These are phyloP conservation scores for Globisporangium spinosum DNA, from an alignment of 352 stramenopile genomes.

Conservation along the genomic window DNA sequence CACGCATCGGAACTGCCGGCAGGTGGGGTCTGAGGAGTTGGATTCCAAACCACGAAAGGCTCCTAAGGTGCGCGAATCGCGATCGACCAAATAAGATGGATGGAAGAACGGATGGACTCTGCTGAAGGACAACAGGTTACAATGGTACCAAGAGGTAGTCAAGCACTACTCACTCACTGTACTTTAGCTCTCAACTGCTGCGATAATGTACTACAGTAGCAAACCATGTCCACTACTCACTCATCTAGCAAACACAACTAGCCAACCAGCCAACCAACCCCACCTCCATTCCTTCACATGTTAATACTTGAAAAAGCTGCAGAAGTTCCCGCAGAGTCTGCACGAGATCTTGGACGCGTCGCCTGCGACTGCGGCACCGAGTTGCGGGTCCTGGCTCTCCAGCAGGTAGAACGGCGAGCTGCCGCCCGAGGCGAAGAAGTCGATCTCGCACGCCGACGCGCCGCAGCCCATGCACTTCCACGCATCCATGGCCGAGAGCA, in stretches of 20 bases:
- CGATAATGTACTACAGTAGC: no score
- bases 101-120: no score
- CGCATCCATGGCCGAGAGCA: slow-evolving; percentile 57
- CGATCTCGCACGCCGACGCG: slow-evolving; percentile 52
- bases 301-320: slow-evolving; percentile 62
- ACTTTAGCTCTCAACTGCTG: no score
- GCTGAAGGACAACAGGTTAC: no score
- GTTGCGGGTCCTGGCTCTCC: slow-evolving; percentile 20
- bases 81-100: no score
- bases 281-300: no score
- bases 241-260: no score
- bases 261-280: slow-evolving; percentile 14
- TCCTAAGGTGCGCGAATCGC: no score
- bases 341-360: slow-evolving; percentile 46
- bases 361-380: neutral
- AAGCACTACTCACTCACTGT: no score
- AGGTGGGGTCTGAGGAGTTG: neutral
- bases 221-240: neutral
- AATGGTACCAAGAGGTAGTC: no score
- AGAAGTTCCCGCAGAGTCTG: slow-evolving; percentile 73
- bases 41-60: no score
- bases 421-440: slow-evolving; percentile 27
- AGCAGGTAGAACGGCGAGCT: slow-evolving; percentile 66
- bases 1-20: neutral
- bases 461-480: slow-evolving; percentile 85